These are phyloP conservation scores for Aspergillus pseudoviridinutans DNA, from an alignment of 2,329 filamentous ascomycete genomes.

Conservation along the genomic window DNA sequence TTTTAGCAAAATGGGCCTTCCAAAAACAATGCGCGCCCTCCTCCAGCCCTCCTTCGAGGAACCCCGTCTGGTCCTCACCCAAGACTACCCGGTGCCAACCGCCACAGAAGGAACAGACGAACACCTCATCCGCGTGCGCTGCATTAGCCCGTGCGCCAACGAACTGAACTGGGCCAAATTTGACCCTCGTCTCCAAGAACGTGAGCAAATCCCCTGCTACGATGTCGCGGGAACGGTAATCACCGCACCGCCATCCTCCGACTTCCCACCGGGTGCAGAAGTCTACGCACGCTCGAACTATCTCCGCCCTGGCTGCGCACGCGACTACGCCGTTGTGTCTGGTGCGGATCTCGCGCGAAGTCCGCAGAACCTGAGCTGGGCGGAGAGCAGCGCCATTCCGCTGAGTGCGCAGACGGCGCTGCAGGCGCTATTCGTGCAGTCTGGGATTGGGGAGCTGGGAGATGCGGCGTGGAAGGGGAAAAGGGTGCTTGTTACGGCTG, in stretches of 20 bases:
- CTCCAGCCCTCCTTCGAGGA: conserved; percentile 6
- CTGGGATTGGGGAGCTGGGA: conserved; percentile 16
- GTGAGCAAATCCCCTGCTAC: conserved; percentile 36
- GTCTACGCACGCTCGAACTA: conserved; percentile 39
- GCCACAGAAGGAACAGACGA: conserved; percentile 23
- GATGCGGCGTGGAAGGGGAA: conserved; percentile 25
- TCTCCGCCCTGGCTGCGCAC: conserved; percentile 32
- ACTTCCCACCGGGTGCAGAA: conserved; percentile 37
- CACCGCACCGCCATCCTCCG: conserved; percentile 28
- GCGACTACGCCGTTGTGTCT: conserved; percentile 34
- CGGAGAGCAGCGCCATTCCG: conserved; percentile 37
- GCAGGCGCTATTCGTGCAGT: conserved; percentile 43
- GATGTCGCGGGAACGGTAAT: conserved; percentile 43
- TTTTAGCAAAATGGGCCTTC: background rate
- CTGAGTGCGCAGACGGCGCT: conserved; percentile 42
- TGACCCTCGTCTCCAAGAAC: conserved; percentile 18
- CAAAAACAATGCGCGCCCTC: conserved; percentile 10
- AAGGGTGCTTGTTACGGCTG: conserved; percentile 43
- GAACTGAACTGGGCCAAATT: conserved; percentile 44
- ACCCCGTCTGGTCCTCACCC: conserved; percentile 7
- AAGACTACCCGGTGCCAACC: conserved; percentile 10
- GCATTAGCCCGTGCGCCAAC: conserved; percentile 38
- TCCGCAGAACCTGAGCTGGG: conserved; percentile 34
- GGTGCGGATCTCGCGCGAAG: conserved; percentile 36
- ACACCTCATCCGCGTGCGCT: conserved; percentile 40